Conservation (phyloP, 1,284 basidiomycete species). For the Trichosporon inkin region DNA sequence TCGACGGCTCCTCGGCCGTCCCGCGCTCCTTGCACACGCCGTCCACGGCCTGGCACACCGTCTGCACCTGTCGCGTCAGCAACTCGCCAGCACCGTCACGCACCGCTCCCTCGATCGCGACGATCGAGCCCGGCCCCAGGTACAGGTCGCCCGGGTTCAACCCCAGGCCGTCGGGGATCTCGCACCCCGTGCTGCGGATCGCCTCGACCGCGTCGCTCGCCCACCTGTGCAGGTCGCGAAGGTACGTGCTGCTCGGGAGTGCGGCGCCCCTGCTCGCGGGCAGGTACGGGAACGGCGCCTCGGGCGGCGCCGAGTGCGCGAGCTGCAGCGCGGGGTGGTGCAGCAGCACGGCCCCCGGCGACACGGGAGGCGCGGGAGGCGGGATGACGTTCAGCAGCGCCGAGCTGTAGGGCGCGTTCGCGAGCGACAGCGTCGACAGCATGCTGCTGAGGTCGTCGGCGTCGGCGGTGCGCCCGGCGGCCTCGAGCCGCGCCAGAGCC, state of each 20-base stretch:
- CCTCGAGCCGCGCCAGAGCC: conserved; percentile 67
- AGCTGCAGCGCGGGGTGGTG: conserved; percentile 46
- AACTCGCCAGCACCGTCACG: conserved; percentile 59
- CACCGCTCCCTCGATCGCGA: conserved; percentile 46
- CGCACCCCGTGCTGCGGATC: conserved; percentile 63
- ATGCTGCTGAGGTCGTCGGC: conserved; percentile 30
- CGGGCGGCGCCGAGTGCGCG: conserved; percentile 38
- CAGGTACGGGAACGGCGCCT: conserved; percentile 39
- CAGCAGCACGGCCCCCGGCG: conserved; percentile 38
- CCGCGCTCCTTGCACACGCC: conserved; percentile 32
- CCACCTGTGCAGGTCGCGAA: conserved; percentile 54
- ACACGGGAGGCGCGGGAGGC: conserved; percentile 24
- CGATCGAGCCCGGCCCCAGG: conserved; percentile 56
- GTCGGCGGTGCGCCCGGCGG: conserved; percentile 27
- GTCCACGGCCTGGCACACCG: conserved; percentile 81
- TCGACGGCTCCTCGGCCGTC: conserved; percentile 23
- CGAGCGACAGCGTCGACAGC: conserved; percentile 36
- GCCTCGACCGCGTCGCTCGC: conserved; percentile 62
- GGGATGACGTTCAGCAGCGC: conserved; percentile 25
- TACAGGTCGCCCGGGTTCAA: conserved; percentile 73
- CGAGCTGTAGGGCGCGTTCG: conserved; percentile 10
- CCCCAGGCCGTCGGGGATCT: conserved; percentile 69
- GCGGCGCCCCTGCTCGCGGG: conserved; percentile 16
- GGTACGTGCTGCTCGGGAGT: conserved; percentile 34
- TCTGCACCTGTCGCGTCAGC: conserved; percentile 56